Evolutionary conservation across 768 basidiomycete species (phyloP), one percentile per base, ranked within the genome.

Genomic region (Paxillus rubicundulus): DNA sequence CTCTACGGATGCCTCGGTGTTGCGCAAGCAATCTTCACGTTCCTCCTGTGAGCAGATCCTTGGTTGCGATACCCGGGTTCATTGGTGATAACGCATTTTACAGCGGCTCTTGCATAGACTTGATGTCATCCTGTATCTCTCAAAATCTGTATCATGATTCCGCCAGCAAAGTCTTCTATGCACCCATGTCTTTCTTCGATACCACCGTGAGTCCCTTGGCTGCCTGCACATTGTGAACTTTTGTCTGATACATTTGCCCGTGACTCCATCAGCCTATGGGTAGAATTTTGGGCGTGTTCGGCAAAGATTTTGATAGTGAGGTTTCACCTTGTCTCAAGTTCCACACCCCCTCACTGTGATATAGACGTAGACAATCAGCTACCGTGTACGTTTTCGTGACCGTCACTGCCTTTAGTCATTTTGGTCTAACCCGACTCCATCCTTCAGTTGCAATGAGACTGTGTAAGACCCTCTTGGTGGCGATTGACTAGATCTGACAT

Each of bases 151-250:
- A 90, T 61, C 73, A 78, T 45, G 64, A 74, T 41, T 79, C 84
- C 0, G 72, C 86, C 21, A 66, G 67, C 21, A 78, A 81, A 47
- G 75, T 87, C 21, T 82, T 87, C 61, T 77, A 80, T 63, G 86
- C 87, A 0, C 87, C 87, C 0, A 88, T 87, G 83, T 76, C 81
- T 2, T 89, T 88, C 70, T 91, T 89, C 58, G 89, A 90, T 64
- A 85, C 79, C 2, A 84, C 83, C 16, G 80, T 79, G 56, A 57
- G 66, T 49, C n/a, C 13, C 30, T 20, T 17, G 9, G 4, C 24
- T 6, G 10, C n/a, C 41, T 8, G 14, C n/a, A 17, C 20, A 20
- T 5, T 2, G 32, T 41, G 20, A 12, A 5, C 6, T 12, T 20
- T n/a, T 18, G 13, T 40, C 28, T 9, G 18, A 39, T 49, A n/a